phyloP scores from a whole-genome alignment of 768 basidiomycete species.

The Boletus subcaerulescens region DNA sequence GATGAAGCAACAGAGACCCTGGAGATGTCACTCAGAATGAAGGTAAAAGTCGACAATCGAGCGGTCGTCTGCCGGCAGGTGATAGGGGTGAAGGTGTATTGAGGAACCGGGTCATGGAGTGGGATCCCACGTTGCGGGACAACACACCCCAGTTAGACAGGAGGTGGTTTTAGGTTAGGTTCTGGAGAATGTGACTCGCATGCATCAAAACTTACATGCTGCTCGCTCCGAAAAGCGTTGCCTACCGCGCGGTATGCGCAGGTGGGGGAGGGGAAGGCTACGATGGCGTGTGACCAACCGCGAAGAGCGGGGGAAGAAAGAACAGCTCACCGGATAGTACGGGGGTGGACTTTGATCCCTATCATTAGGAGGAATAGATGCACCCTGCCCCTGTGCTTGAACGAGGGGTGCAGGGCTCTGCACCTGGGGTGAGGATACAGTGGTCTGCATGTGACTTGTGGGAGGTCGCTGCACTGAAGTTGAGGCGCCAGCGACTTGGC shows the following conservation, averaged over 20 bases:
- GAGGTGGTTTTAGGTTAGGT: background rate
- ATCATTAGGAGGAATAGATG: background rate
- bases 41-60: background rate
- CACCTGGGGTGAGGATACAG: background rate
- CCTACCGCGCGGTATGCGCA: slow-evolving; percentile 4
- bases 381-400: background rate
- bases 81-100: background rate
- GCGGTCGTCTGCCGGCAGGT: background rate
- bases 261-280: slow-evolving; percentile 6
- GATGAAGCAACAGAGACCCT: background rate
- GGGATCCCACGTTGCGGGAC: slow-evolving; percentile 5
- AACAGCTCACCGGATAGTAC: slow-evolving; percentile 23
- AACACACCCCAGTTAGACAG: background rate
- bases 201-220: background rate
- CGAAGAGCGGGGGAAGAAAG: background rate
- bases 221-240: background rate
- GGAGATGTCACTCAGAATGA: background rate
- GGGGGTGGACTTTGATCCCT: slow-evolving; percentile 20
- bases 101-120: slow-evolving; percentile 5
- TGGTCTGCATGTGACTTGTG: background rate
- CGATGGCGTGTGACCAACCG: background rate
- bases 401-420: background rate
- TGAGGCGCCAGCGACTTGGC: background rate
- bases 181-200: slow-evolving; percentile 1
- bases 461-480: background rate